Conservation (phyloP, 805 yeast species). For the Kuraishia ogatae region DNA sequence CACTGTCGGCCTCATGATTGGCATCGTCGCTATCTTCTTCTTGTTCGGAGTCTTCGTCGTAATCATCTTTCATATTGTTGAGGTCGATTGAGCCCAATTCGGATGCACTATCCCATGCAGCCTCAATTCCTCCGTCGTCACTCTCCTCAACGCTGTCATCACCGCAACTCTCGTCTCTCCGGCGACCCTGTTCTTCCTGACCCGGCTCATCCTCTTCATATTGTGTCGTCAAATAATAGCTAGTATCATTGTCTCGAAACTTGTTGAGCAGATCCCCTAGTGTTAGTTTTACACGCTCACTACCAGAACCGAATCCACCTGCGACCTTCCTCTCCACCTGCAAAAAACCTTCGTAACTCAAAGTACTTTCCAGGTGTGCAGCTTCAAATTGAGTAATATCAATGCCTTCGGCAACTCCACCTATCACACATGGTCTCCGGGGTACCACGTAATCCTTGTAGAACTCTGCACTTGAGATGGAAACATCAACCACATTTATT, state of each 20-base stretch:
- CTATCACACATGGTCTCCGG: conserved; percentile 44
- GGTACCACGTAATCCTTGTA: conserved; percentile 27
- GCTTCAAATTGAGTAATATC: conserved; percentile 24
- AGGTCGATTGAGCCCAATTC: conserved; percentile 33
- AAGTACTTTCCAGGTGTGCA: conserved; percentile 25
- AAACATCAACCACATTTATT: background rate
- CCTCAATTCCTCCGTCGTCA: conserved; percentile 10
- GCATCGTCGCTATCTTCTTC: conserved; percentile 9
- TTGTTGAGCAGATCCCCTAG: conserved; percentile 38
- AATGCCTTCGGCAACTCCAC: conserved; percentile 27
- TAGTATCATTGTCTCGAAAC: conserved; percentile 32
- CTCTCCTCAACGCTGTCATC: conserved; percentile 15
- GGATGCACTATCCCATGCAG: conserved; percentile 15
- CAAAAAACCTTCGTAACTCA: conserved; percentile 21
- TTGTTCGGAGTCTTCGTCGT: conserved; percentile 24
- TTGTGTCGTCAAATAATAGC: conserved; percentile 62
- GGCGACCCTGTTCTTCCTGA: conserved; percentile 10
- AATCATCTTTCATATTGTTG: conserved; percentile 39
- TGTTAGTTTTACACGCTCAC: conserved; percentile 39
- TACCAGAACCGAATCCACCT: conserved; percentile 67
- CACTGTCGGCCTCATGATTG: background rate
- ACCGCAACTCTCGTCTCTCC: conserved; percentile 13
- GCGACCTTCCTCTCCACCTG: conserved; percentile 50
- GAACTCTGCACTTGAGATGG: conserved; percentile 20
- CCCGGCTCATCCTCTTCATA: conserved; percentile 37